Base-by-base conservation (phyloP, 345 rosid species). In the Eucalyptus caleyi region DNA sequence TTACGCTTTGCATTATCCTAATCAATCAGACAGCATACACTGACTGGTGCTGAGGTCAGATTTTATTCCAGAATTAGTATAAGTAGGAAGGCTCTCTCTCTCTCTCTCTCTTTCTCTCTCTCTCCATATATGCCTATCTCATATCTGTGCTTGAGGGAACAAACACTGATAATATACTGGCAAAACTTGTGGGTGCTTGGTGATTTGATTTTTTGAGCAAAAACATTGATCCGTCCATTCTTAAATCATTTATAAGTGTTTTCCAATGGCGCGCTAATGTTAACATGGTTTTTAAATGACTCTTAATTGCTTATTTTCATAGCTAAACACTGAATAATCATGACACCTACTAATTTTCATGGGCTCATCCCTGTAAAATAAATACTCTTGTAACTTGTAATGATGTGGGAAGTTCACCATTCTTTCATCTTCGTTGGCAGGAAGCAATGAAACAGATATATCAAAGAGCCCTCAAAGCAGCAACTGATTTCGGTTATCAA, bases 371-470 rank as follows among this genome's bases (percentile, higher is more conserved):
- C 27, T 21, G 47, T 37, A 77, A 77, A 77, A 21, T 37, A 40
- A 77, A 47, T 40, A 77, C 15, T 72, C 15, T 37, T 19, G 45
- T 37, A 37, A 72, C 45, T 21, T 37, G 26, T 37, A 77, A 77
- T 16, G 83, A 50, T 80, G 45, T 72, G 47, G 51, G 77, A 80
- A 50, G 40, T 24, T 77, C 59, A 42, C n/a, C 87, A 37, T 56
- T 86, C 56, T 34, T 37, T 53, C 82, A 27, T 51, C 89, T 51
- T 67, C 89, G 69, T 88, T 92, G 92, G 90, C 94, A 97, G 99
- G 99, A 98, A 90, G 98, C 99, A 88, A 94, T 98, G 96, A 98
- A 96, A 91, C 99, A 98, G 92, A 96, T 95, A 88, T 97, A 95
- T 91, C 96, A 95, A 89, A 94, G 96, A 94, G 97, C 97, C 89